phyloP scores from a whole-genome alignment of 1,139 yeast species.

The Debaryomyces fabryi region DNA sequence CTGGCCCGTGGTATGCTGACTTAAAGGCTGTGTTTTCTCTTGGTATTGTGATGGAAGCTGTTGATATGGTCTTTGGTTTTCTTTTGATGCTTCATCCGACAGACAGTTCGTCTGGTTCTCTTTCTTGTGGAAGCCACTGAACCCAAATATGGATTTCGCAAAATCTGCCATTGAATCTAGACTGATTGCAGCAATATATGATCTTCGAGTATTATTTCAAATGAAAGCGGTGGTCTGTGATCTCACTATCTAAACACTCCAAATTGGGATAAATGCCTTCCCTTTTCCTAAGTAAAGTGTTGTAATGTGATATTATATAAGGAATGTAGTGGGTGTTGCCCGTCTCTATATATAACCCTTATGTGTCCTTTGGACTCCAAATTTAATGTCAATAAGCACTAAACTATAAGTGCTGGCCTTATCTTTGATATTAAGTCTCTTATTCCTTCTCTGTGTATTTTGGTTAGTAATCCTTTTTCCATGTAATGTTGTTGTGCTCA shows the following conservation, averaged over 20 bases:
- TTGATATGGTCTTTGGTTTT: conserved; percentile 10
- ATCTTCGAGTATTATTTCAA: background rate
- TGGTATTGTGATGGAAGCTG: conserved; percentile 7
- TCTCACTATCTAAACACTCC: background rate
- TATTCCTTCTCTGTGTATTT: background rate
- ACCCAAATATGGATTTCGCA: conserved; percentile 63
- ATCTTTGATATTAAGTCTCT: background rate
- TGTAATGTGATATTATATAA: background rate
- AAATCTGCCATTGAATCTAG: conserved; percentile 55
- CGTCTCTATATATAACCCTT: background rate
- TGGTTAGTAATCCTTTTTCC: background rate
- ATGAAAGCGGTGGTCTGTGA: background rate
- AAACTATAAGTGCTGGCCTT: background rate
- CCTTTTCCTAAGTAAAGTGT: background rate
- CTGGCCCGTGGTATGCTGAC: conserved; percentile 2
- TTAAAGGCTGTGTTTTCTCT: conserved; percentile 7
- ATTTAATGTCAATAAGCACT: background rate
- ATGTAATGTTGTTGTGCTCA: background rate
- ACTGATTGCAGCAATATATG: background rate
- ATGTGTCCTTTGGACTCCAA: background rate
- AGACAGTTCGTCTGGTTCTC: conserved; percentile 19
- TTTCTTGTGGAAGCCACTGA: conserved; percentile 50
- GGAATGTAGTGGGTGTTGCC: background rate
- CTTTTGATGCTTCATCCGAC: conserved; percentile 14
- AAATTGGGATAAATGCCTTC: background rate